Evolutionary conservation across 352 stramenopile genomes (phyloP).

Genomic region (Elongisporangium anandrum): DNA sequence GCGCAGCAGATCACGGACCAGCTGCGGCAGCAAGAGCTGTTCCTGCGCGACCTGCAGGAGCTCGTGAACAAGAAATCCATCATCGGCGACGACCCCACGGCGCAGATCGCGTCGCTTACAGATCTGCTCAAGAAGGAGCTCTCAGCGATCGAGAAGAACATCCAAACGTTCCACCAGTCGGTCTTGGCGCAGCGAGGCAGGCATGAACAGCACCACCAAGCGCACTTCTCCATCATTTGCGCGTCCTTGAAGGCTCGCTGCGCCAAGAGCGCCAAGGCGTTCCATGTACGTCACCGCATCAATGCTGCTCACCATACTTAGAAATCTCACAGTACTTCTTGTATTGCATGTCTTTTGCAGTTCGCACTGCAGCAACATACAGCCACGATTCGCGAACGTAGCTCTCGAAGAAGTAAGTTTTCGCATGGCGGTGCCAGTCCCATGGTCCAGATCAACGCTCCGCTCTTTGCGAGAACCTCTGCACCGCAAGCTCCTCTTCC

Average conservation of each 20-base stretch:
- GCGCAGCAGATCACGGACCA: slow-evolving; percentile 82
- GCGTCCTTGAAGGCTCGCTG: slow-evolving; percentile 77
- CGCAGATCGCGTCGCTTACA: slow-evolving; percentile 73
- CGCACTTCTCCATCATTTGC: slow-evolving; percentile 78
- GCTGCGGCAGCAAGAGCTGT: slow-evolving; percentile 75
- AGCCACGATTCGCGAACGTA: slow-evolving; percentile 65
- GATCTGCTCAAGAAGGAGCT: slow-evolving; percentile 81
- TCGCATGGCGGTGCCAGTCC: slow-evolving; percentile 63
- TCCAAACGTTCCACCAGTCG: slow-evolving; percentile 34
- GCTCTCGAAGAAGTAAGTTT: slow-evolving; percentile 75
- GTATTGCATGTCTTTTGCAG: slow-evolving; percentile 18
- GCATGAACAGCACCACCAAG: slow-evolving; percentile 66
- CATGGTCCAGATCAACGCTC: slow-evolving; percentile 79
- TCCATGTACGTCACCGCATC: slow-evolving; percentile 46
- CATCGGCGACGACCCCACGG: slow-evolving; percentile 67
- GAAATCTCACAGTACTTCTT: slow-evolving; percentile 6
- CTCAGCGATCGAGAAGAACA: slow-evolving; percentile 52
- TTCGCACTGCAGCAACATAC: slow-evolving; percentile 64
- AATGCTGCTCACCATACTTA: not conserved
- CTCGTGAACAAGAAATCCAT: slow-evolving; percentile 74
- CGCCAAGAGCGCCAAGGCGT: slow-evolving; percentile 74
- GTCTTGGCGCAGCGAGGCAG: slow-evolving; percentile 43
- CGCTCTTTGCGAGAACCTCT: slow-evolving; percentile 57
- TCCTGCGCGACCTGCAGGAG: slow-evolving; percentile 67
- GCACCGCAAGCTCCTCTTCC: not conserved